A percentile compares a stretch with the other conserved stretches of the same genome.
These are phyloP conservation scores for Monoraphidium neglectum DNA, from an alignment of 139 green algal species.

Conservation along the genomic window DNA sequence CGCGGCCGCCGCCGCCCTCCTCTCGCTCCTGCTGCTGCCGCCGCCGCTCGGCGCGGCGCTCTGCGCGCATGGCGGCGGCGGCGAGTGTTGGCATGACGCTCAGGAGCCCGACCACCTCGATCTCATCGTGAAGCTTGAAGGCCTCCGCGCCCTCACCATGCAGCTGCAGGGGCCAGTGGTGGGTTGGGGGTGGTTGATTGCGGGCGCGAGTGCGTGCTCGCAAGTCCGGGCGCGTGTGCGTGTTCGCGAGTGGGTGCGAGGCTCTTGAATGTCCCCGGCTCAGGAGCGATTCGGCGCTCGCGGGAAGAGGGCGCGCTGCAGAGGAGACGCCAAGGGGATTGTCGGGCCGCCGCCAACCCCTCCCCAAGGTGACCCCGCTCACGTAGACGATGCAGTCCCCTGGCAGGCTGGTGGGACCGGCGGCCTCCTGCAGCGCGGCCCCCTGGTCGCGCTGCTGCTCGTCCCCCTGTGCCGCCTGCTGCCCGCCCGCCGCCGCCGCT, in stretches of 20 bases:
- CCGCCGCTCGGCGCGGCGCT: neutral
- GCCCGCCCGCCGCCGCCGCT: conserved; percentile 8
- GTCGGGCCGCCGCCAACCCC: no score
- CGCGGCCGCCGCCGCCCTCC: neutral
- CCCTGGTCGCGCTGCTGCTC: conserved; percentile 5
- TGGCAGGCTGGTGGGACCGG: conserved; percentile 18
- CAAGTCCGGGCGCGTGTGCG: no score
- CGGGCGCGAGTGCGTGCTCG: no score
- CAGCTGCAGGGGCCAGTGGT: conserved; percentile 30
- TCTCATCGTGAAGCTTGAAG: conserved; percentile 64
- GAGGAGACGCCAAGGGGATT: neutral
- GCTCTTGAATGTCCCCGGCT: no score
- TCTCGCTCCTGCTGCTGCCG: neutral
- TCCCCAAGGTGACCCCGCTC: neutral
- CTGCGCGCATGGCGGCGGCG: neutral
- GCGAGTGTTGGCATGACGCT: conserved; percentile 12
- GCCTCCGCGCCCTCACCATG: conserved; percentile 46
- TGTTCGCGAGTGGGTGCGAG: no score
- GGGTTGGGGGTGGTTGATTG: neutral
- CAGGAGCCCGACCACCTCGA: conserved; percentile 68
- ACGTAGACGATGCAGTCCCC: conserved; percentile 65
- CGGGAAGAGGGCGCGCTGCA: neutral
- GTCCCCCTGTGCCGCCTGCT: neutral
- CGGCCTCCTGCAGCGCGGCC: conserved; percentile 9
- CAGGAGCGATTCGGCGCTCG: neutral